A percentile compares a stretch with the other conserved stretches of the same genome.
phyloP scores from a whole-genome alignment of 2,329 filamentous ascomycete genomes.

The Xylogone sp. region DNA sequence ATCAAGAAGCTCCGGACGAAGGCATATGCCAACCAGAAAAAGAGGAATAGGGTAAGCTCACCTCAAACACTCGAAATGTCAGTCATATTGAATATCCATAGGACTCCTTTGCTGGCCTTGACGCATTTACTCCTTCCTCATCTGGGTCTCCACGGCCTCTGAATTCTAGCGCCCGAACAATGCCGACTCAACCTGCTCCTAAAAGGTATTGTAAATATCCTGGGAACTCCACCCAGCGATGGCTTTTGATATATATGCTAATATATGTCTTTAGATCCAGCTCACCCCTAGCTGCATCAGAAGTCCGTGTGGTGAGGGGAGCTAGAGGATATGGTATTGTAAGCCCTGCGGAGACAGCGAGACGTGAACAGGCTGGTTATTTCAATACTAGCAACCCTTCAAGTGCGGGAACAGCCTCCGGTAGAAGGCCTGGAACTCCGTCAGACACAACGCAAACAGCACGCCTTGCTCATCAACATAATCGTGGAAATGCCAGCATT shows the following conservation, averaged over 20 bases:
- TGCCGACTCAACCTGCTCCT: constrained; percentile 43
- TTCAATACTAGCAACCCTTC: constrained; percentile 45
- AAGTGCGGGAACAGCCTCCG: constrained; percentile 47
- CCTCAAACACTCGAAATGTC: not conserved
- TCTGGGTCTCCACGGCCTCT: constrained; percentile 62
- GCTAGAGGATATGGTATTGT: constrained; percentile 53
- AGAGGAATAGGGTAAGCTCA: constrained; percentile 73
- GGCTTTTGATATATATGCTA: not conserved
- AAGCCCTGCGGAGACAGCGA: constrained; percentile 50
- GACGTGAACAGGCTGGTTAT: constrained; percentile 49
- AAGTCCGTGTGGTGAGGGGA: constrained; percentile 22
- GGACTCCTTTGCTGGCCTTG: constrained; percentile 82
- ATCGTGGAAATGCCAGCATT: constrained; percentile 76
- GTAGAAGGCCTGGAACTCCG: constrained; percentile 56
- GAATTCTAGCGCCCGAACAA: constrained; percentile 46
- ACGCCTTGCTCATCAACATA: constrained; percentile 63
- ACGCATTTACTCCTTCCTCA: constrained; percentile 61
- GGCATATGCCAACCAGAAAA: constrained; percentile 72
- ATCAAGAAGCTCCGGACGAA: constrained; percentile 81
- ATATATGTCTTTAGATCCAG: constrained; percentile 51
- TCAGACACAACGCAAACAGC: constrained; percentile 58
- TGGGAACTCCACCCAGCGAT: constrained; percentile 37
- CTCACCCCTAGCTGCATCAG: constrained; percentile 51
- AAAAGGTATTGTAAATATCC: constrained; percentile 64
- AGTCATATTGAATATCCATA: constrained; percentile 33